These are phyloP conservation scores for Castanea crenata DNA, from an alignment of 306 rosid genomes.

Conservation along the genomic window DNA sequence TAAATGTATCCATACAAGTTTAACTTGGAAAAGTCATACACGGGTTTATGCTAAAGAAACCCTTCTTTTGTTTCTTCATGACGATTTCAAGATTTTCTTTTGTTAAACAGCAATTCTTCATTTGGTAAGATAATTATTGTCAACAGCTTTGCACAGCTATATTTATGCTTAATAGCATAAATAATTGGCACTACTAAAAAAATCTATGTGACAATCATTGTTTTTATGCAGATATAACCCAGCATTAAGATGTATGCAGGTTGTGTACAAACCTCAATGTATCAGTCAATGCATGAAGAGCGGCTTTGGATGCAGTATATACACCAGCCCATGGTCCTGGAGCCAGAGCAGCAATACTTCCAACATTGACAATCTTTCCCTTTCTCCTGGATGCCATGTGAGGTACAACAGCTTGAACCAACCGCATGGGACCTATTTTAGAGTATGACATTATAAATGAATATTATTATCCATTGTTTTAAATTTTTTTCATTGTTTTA, in stretches of 20 bases:
- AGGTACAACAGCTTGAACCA: conserved; percentile 88
- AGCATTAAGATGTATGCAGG: neutral
- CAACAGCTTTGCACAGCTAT: neutral
- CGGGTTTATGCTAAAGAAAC: too few species aligned
- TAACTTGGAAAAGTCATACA: too few species aligned
- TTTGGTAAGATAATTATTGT: neutral
- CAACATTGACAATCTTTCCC: conserved; percentile 85
- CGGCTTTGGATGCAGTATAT: conserved; percentile 76
- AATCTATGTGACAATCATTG: neutral
- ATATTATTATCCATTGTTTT: neutral
- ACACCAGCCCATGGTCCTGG: conserved; percentile 84
- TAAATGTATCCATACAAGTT: too few species aligned
- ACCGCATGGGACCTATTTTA: conserved; percentile 66
- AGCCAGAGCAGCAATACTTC: conserved; percentile 65
- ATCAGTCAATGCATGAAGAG: conserved; percentile 75
- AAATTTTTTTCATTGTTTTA: neutral
- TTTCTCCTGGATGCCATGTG: conserved; percentile 72
- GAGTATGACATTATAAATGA: neutral
- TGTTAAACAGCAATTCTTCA: neutral
- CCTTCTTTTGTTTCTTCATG: neutral
- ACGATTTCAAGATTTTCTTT: neutral
- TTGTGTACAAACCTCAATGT: conserved; percentile 57
- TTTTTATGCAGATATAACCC: neutral
- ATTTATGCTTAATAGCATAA: too few species aligned
- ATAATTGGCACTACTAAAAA: neutral